phyloP scores from a whole-genome alignment of 257 asterid species.

The Voacanga thouarsii region DNA sequence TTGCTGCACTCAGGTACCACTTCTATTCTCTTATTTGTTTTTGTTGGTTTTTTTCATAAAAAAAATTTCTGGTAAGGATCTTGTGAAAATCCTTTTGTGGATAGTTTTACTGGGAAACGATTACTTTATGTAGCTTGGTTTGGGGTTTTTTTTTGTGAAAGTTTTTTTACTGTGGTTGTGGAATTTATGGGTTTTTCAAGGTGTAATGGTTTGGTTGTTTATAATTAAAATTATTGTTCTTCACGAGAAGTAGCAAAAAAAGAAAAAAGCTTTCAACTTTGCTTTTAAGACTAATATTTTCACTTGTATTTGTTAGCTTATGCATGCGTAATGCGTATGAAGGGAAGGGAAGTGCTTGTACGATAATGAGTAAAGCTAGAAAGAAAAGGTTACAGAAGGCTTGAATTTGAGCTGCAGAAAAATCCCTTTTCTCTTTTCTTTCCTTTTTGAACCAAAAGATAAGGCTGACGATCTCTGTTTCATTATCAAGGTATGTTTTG shows the following conservation, averaged over 20 bases:
- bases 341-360: slow-evolving; percentile 3
- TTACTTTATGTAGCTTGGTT: too few species aligned
- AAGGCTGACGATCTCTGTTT: slow-evolving; percentile 72
- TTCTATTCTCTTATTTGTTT: too few species aligned
- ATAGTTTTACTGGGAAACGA: too few species aligned
- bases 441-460: slow-evolving; percentile 26
- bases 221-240: slow-evolving; percentile 15
- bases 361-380: slow-evolving; percentile 38
- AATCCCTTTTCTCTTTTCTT: slow-evolving; percentile 16
- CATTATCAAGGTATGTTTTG: slow-evolving; percentile 50
- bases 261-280: not conserved
- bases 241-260: slow-evolving; percentile 33
- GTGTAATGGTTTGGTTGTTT: too few species aligned
- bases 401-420: slow-evolving; percentile 40
- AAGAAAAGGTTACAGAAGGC: slow-evolving; percentile 40
- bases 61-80: too few species aligned
- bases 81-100: too few species aligned
- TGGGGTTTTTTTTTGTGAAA: too few species aligned
- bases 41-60: too few species aligned
- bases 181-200: too few species aligned
- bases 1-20: too few species aligned
- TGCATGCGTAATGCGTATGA: slow-evolving; percentile 23
- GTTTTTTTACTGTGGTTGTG: too few species aligned
- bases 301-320: not conserved
- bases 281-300: not conserved